A percentile compares a stretch with the other conserved stretches of the same genome.
phyloP scores from a whole-genome alignment of 768 basidiomycete genomes.

The Sporobolomyces roseus region DNA sequence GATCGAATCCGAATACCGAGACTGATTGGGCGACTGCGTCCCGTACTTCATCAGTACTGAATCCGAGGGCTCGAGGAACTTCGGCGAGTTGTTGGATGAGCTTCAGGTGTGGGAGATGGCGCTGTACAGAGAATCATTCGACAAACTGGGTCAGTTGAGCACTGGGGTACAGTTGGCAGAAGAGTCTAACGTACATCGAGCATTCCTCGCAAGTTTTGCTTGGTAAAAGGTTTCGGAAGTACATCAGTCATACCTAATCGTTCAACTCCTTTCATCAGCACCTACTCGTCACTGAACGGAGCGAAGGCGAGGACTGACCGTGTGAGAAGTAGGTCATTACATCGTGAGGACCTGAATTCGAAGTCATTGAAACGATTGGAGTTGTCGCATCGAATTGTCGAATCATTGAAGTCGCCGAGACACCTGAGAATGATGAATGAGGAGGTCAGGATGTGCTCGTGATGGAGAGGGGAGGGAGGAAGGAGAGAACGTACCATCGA shows the following conservation, averaged over 20 bases:
- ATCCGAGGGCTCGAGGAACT: slow-evolving; percentile 64
- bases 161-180: not conserved
- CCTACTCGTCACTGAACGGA: no score
- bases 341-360: slow-evolving; percentile 86
- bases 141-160: not conserved
- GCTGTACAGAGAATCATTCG: slow-evolving; percentile 52
- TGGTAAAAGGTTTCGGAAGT: slow-evolving; percentile 94
- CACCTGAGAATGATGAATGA: slow-evolving; percentile 62
- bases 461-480: slow-evolving; percentile 51
- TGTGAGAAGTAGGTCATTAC: slow-evolving; percentile 85
- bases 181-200: slow-evolving; percentile 62
- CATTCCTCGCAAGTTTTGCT: slow-evolving; percentile 82
- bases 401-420: slow-evolving; percentile 86
- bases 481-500: slow-evolving; percentile 46
- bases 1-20: no score
- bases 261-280: no score
- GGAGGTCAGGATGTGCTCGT: no score
- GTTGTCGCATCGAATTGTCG: slow-evolving; percentile 91
- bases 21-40: slow-evolving; percentile 45
- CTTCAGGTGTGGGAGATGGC: slow-evolving; percentile 76
- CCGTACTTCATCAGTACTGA: slow-evolving; percentile 54
- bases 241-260: slow-evolving; percentile 97
- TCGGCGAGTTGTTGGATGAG: slow-evolving; percentile 72
- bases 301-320: no score
- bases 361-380: slow-evolving; percentile 98